These are phyloP conservation scores for Tulasnella sp. DNA, from an alignment of 768 basidiomycete species.

Conservation along the genomic window DNA sequence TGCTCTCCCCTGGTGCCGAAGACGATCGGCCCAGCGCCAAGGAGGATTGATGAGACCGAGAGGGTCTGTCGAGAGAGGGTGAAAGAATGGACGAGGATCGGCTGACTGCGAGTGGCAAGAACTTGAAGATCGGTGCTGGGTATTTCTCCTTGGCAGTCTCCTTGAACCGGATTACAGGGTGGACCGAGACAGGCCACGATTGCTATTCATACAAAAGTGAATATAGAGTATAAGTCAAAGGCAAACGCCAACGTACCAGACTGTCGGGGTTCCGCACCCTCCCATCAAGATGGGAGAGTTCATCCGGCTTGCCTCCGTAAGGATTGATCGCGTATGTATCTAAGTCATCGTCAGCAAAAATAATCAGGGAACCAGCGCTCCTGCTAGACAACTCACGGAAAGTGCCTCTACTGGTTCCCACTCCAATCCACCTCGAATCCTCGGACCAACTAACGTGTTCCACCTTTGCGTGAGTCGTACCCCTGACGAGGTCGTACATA, in stretches of 20 bases:
- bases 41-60: background rate
- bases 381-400: slow-evolving; percentile 30
- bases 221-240: background rate
- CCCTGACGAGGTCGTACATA: slow-evolving; percentile 62
- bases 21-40: background rate
- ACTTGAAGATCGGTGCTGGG: background rate
- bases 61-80: background rate
- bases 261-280: slow-evolving; percentile 44
- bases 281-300: slow-evolving; percentile 51
- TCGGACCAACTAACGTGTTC: slow-evolving; percentile 46
- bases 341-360: slow-evolving; percentile 38
- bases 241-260: background rate
- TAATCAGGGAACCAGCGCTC: background rate
- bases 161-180: slow-evolving; percentile 48
- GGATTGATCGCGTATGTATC: slow-evolving; percentile 74
- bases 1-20: background rate
- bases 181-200: slow-evolving; percentile 46
- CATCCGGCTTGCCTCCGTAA: slow-evolving; percentile 61
- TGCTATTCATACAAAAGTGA: slow-evolving; percentile 34
- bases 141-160: slow-evolving; percentile 1
- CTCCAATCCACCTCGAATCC: slow-evolving; percentile 61
- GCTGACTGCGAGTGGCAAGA: slow-evolving; percentile 3
- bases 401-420: slow-evolving; percentile 44
- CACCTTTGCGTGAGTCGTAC: slow-evolving; percentile 58
- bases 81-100: slow-evolving; percentile 1